These are phyloP conservation scores for Debaryomycetaceae sp. DNA, from an alignment of 1,139 yeast species.

Conservation along the genomic window DNA sequence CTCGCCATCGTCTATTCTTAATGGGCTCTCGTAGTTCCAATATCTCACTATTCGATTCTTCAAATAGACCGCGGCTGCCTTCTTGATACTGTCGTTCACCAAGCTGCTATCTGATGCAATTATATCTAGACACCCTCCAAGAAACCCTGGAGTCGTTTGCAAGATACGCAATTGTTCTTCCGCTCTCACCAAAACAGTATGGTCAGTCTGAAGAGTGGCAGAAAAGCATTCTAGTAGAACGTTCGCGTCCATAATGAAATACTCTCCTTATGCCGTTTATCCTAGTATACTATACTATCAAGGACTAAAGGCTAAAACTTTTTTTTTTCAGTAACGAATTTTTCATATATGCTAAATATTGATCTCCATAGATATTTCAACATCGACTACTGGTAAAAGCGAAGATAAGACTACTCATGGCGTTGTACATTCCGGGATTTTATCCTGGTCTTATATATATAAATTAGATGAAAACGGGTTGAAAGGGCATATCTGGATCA, in stretches of 20 bases:
- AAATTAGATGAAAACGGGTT: no score
- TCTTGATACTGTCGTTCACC: constrained; percentile 55
- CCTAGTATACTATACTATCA: not conserved
- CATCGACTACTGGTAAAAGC: no score
- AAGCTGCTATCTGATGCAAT: constrained; percentile 44
- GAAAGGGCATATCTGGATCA: not conserved
- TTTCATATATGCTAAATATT: not conserved
- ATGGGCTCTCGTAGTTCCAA: constrained; percentile 48
- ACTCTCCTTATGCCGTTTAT: not conserved
- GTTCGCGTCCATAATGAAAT: constrained; percentile 55
- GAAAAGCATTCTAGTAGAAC: constrained; percentile 73
- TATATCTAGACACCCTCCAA: constrained; percentile 80
- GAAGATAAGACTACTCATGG: no score
- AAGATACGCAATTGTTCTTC: constrained; percentile 62
- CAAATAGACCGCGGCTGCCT: constrained; percentile 84
- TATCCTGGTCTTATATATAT: no score
- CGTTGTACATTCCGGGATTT: no score
- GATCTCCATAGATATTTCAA: no score
- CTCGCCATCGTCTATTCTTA: constrained; percentile 59
- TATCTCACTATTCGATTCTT: constrained; percentile 68
- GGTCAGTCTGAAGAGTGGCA: constrained; percentile 75
- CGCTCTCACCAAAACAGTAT: constrained; percentile 59
- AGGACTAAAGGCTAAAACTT: not conserved
- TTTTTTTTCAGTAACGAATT: not conserved
- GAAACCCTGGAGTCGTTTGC: constrained; percentile 63